phyloP scores from a whole-genome alignment of 495 filamentous ascomycete species.

The Penicillium odoratum region DNA sequence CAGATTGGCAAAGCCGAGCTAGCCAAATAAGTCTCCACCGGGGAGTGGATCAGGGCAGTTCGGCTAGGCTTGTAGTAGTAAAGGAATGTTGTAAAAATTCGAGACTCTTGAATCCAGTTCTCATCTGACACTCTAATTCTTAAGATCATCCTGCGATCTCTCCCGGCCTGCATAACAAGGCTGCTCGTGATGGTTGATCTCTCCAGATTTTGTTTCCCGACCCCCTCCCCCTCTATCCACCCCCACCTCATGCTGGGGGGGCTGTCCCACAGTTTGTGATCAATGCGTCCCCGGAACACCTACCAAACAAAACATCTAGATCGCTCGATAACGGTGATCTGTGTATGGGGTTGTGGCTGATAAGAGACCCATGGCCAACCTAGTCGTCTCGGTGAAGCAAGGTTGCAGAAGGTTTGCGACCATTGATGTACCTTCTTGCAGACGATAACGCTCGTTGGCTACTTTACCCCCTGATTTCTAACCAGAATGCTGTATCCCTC shows the following conservation, averaged over 20 bases:
- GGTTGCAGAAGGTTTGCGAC: constrained; percentile 23
- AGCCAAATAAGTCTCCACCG: neutral
- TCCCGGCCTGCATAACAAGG: constrained; percentile 13
- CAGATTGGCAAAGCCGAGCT: constrained; percentile 20
- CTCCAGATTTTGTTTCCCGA: constrained; percentile 11
- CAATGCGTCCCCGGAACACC: constrained; percentile 3
- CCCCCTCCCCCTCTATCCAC: neutral
- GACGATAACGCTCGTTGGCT: constrained; percentile 28
- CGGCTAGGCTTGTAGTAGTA: neutral
- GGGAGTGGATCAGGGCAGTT: constrained; percentile 2
- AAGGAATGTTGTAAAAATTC: constrained; percentile 6
- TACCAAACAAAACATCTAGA: neutral
- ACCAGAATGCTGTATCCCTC: constrained; percentile 7
- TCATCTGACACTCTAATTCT: constrained; percentile 12
- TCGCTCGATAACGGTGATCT: neutral
- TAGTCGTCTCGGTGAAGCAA: constrained; percentile 19
- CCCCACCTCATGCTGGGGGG: constrained; percentile 3
- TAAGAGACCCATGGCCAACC: constrained; percentile 9
- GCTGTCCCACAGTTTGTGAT: constrained; percentile 6
- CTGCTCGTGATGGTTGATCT: constrained; percentile 18
- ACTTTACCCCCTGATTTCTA: constrained; percentile 13
- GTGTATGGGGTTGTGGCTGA: constrained; percentile 2
- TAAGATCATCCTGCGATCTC: constrained; percentile 12
- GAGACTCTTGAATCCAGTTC: constrained; percentile 11
- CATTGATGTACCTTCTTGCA: constrained; percentile 15